Percentiles rank a stretch among this genome's conserved stretches.
Conservation (phyloP, 352 stramenopile genomes). For the Globisporangium nagaii region DNA sequence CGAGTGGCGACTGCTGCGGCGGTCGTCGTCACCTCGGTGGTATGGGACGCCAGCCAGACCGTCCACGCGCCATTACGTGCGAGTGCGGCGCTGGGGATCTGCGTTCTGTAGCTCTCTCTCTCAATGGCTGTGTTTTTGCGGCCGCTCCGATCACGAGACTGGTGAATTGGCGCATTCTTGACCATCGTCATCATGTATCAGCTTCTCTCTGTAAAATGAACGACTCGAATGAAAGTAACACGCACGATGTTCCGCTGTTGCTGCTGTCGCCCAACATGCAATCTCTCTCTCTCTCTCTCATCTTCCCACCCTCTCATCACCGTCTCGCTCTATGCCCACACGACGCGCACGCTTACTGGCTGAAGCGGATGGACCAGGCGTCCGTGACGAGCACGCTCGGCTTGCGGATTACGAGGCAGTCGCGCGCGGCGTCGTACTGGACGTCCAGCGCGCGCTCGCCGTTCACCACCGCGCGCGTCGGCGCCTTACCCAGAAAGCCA, state of each 20-base stretch:
- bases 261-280: not conserved
- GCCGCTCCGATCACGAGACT: not conserved
- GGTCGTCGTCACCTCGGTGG: too few species aligned
- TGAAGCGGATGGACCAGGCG: slow-evolving; percentile 66
- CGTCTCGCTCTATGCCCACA: too few species aligned
- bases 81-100: too few species aligned
- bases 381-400: slow-evolving; percentile 61
- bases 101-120: too few species aligned
- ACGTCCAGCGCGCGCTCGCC: slow-evolving; percentile 43
- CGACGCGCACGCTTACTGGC: too few species aligned
- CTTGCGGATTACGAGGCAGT: slow-evolving; percentile 84
- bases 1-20: too few species aligned
- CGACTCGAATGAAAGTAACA: not conserved
- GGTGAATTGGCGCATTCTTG: not conserved
- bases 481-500: slow-evolving; percentile 43
- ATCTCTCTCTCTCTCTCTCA: slow-evolving; percentile 1
- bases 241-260: not conserved
- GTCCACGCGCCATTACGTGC: not conserved
- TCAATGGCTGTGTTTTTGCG: not conserved
- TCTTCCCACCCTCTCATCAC: not conserved
- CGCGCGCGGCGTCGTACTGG: slow-evolving; percentile 50
- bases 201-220: not conserved
- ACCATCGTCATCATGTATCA: not conserved
- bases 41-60: too few species aligned
- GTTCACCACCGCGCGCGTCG: slow-evolving; percentile 40